phyloP scores from a whole-genome alignment of 345 rosid genomes.

The Aethionema arabicum region DNA sequence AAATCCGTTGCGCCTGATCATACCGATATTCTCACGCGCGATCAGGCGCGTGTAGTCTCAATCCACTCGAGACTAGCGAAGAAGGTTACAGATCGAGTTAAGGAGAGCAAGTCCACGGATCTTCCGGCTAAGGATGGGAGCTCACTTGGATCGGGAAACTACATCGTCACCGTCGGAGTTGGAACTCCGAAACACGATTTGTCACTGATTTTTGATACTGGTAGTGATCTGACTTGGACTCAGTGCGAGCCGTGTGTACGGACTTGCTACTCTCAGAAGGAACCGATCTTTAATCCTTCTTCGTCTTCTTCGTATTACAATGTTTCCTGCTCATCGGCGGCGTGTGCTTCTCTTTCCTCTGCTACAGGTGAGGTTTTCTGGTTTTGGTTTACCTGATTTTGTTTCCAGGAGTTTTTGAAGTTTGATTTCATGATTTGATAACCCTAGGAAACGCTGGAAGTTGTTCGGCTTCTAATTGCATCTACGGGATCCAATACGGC shows the following conservation, averaged over 20 bases:
- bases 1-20: constrained; percentile 39
- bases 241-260: constrained; percentile 55
- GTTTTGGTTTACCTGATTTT: constrained; percentile 1
- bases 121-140: constrained; percentile 66
- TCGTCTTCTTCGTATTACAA: constrained; percentile 57
- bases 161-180: constrained; percentile 53
- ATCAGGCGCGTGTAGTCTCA: constrained; percentile 58
- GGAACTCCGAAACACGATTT: constrained; percentile 56
- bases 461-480: constrained; percentile 59
- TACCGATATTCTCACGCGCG: constrained; percentile 51
- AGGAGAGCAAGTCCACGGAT: constrained; percentile 29
- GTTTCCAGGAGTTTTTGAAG: not conserved
- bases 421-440: not conserved
- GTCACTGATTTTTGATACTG: constrained; percentile 61
- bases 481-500: constrained; percentile 78
- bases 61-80: constrained; percentile 52
- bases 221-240: constrained; percentile 74
- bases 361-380: constrained; percentile 45
- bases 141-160: constrained; percentile 52
- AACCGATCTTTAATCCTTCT: constrained; percentile 51
- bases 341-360: constrained; percentile 50
- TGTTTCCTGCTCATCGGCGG: constrained; percentile 49
- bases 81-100: constrained; percentile 12
- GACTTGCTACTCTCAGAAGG: constrained; percentile 54
- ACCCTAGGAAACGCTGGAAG: constrained; percentile 45